These are phyloP conservation scores for Salix brachista DNA, from an alignment of 345 rosid species.

Conservation along the genomic window DNA sequence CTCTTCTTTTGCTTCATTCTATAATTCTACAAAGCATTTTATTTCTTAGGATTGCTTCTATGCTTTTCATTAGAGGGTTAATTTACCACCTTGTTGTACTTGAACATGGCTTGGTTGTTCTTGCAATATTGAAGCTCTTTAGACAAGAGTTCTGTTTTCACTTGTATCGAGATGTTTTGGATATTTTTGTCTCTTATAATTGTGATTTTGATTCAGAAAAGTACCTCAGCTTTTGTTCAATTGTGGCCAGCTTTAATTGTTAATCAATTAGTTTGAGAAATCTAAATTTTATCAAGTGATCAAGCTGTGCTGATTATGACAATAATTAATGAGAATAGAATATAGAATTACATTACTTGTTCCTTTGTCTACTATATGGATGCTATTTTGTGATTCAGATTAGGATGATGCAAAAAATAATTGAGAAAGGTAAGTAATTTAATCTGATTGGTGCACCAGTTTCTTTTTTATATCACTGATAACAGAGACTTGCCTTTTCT, in stretches of 20 bases:
- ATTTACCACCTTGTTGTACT: not conserved
- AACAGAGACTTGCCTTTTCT: not conserved
- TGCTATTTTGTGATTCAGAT: not conserved
- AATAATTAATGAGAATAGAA: not conserved
- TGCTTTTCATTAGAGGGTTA: not conserved
- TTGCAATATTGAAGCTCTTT: not conserved
- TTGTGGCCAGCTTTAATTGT: not conserved
- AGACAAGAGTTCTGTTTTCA: no score
- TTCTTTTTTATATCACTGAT: not conserved
- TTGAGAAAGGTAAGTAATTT: not conserved
- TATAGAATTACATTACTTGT: not conserved
- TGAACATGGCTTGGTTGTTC: not conserved
- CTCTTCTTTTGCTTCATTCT: not conserved
- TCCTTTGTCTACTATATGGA: not conserved
- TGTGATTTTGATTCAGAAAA: not conserved
- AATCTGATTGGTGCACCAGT: not conserved
- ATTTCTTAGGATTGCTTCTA: not conserved
- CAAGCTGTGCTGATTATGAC: not conserved
- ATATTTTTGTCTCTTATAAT: not conserved
- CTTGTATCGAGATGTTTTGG: not conserved
- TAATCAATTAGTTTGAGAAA: not conserved
- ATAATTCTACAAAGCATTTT: not conserved
- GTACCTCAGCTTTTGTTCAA: not conserved
- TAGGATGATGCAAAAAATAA: not conserved
- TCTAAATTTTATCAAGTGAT: not conserved